phyloP scores from a whole-genome alignment of 805 yeast species.

The Lachancea lanzarotensis region DNA sequence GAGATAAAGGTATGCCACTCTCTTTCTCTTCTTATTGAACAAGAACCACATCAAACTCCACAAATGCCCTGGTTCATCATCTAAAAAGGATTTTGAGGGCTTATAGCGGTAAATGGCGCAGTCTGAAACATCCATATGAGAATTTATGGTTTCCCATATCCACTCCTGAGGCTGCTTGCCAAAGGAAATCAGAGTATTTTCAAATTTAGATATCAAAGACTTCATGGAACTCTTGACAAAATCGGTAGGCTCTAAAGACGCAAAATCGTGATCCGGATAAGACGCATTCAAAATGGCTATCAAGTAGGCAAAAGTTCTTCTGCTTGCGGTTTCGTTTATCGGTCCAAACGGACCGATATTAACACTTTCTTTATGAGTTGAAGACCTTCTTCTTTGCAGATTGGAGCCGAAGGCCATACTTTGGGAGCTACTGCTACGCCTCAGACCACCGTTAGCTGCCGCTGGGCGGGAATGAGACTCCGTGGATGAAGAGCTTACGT shows the following conservation, averaged over 20 bases:
- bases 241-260: constrained; percentile 74
- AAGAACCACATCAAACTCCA: constrained; percentile 76
- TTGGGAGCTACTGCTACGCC: constrained; percentile 25
- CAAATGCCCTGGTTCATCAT: constrained; percentile 36
- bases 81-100: constrained; percentile 33
- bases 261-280: constrained; percentile 93
- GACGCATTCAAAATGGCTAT: constrained; percentile 87
- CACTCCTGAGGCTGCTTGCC: constrained; percentile 54
- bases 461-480: constrained; percentile 17
- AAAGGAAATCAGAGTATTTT: constrained; percentile 65
- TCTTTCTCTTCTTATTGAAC: constrained; percentile 81
- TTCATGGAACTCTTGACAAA: constrained; percentile 47
- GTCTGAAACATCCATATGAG: constrained; percentile 59
- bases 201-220: constrained; percentile 59
- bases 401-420: constrained; percentile 10
- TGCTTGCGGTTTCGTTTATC: constrained; percentile 71
- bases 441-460: constrained; percentile 8
- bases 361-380: constrained; percentile 24
- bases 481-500: constrained; percentile 27
- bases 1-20: constrained; percentile 81
- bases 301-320: constrained; percentile 84
- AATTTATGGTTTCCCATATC: constrained; percentile 85
- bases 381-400: constrained; percentile 20
- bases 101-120: constrained; percentile 61
- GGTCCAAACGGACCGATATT: constrained; percentile 82